A percentile compares a stretch with the other conserved stretches of the same genome.
phyloP scores from a whole-genome alignment of 768 basidiomycete genomes.

The Pleurotus giganteus region DNA sequence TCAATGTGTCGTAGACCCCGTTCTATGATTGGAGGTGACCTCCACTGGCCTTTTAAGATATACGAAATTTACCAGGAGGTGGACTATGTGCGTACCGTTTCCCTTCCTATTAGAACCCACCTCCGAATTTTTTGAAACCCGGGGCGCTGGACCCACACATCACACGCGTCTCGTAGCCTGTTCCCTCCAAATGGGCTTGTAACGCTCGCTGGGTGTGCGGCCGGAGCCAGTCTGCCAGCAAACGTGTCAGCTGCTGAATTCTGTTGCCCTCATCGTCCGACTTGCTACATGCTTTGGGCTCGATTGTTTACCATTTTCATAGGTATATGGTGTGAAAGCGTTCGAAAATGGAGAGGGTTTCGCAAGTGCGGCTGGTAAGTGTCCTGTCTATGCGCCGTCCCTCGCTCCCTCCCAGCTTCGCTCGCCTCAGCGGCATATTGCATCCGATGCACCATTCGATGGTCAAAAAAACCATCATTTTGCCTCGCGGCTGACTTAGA shows the following conservation, averaged over 20 bases:
- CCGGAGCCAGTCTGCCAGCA: too few relatives aligned
- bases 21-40: constrained; percentile 63
- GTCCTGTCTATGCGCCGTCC: not conserved
- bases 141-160: too few relatives aligned
- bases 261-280: too few relatives aligned
- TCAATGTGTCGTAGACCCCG: constrained; percentile 27
- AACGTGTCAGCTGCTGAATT: too few relatives aligned
- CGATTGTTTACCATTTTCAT: constrained; percentile 6
- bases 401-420: not conserved
- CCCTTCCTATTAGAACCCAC: too few relatives aligned
- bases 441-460: not conserved
- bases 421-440: not conserved
- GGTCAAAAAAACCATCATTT: too few relatives aligned
- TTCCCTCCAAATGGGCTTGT: too few relatives aligned
- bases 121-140: not conserved
- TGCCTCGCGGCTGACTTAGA: not conserved
- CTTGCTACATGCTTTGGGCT: not conserved
- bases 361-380: constrained; percentile 69
- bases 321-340: constrained; percentile 74
- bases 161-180: too few relatives aligned
- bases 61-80: constrained; percentile 68
- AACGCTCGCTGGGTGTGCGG: too few relatives aligned
- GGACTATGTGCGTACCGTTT: constrained; percentile 24
- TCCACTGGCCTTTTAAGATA: constrained; percentile 81
- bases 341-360: constrained; percentile 66